Evolutionary conservation across 352 stramenopile genomes (phyloP).

Genomic region (Achlya hypogyna): DNA sequence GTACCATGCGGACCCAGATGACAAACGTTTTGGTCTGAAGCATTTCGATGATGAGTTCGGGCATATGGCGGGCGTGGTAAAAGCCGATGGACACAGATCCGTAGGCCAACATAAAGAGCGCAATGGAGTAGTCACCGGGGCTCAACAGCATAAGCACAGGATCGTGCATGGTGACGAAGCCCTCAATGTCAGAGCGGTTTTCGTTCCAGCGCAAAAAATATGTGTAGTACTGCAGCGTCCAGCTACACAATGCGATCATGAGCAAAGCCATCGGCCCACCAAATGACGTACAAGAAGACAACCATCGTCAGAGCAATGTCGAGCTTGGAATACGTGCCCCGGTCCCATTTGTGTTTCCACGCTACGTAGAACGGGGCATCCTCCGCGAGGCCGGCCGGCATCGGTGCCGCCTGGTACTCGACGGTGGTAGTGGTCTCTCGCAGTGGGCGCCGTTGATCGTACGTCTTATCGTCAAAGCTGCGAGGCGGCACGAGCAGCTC

Average conservation of each 20-base stretch:
- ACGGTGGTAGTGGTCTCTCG: background rate
- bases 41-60: constrained; percentile 30
- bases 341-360: constrained; percentile 13
- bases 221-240: constrained; percentile 26
- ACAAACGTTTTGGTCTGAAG: constrained; percentile 28
- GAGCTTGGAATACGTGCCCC: constrained; percentile 5
- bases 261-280: background rate
- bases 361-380: background rate
- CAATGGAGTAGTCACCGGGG: constrained; percentile 26
- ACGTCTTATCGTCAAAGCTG: background rate
- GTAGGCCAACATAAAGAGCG: constrained; percentile 29
- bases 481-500: background rate
- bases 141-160: constrained; percentile 24
- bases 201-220: constrained; percentile 31
- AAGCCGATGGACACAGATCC: constrained; percentile 22
- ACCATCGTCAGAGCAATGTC: constrained; percentile 4
- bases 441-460: background rate
- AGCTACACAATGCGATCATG: constrained; percentile 10
- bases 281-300: constrained; percentile 10
- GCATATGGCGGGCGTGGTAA: constrained; percentile 27
- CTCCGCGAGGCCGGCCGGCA: background rate
- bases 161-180: constrained; percentile 25
- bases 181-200: constrained; percentile 25
- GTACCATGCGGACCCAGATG: constrained; percentile 32
- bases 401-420: background rate